These are phyloP conservation scores for Phycomyces nitens DNA, from an alignment of 192 early-diverging fungal genomes.

Conservation along the genomic window DNA sequence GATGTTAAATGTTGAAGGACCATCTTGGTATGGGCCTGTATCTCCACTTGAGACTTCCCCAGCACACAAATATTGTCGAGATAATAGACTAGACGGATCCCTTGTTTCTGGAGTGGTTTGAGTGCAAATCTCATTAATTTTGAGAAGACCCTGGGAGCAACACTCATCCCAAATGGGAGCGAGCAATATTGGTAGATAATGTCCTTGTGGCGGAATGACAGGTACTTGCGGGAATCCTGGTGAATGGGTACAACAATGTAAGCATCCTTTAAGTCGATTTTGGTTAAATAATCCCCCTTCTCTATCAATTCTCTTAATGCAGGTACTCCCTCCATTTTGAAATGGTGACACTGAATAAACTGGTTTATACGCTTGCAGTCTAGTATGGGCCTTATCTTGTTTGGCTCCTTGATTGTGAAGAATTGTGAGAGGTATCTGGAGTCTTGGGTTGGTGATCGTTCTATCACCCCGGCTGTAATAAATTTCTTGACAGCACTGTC, in stretches of 20 bases:
- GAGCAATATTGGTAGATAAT: slow-evolving; percentile 8
- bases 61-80: slow-evolving; percentile 6
- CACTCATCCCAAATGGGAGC: slow-evolving; percentile 7
- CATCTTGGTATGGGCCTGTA: background rate
- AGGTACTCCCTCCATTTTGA: slow-evolving; percentile 21
- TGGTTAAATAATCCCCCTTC: slow-evolving; percentile 6
- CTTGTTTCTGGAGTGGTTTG: background rate
- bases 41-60: background rate
- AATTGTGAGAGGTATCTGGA: background rate
- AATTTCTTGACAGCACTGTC: slow-evolving; percentile 1
- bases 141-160: slow-evolving; percentile 2
- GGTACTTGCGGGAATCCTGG: background rate
- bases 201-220: background rate
- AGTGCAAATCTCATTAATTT: slow-evolving; percentile 6
- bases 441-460: background rate
- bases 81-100: slow-evolving; percentile 13
- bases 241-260: slow-evolving; percentile 11
- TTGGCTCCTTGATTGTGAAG: slow-evolving; percentile 2
- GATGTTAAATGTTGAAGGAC: background rate
- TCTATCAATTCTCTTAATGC: slow-evolving; percentile 12
- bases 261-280: slow-evolving; percentile 10
- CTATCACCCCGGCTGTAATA: background rate
- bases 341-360: slow-evolving; percentile 4
- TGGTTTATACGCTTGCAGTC: slow-evolving; percentile 6
- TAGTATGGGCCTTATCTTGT: background rate